phyloP scores from a whole-genome alignment of 2,329 filamentous ascomycete genomes.

The Harringtonia aguacate region DNA sequence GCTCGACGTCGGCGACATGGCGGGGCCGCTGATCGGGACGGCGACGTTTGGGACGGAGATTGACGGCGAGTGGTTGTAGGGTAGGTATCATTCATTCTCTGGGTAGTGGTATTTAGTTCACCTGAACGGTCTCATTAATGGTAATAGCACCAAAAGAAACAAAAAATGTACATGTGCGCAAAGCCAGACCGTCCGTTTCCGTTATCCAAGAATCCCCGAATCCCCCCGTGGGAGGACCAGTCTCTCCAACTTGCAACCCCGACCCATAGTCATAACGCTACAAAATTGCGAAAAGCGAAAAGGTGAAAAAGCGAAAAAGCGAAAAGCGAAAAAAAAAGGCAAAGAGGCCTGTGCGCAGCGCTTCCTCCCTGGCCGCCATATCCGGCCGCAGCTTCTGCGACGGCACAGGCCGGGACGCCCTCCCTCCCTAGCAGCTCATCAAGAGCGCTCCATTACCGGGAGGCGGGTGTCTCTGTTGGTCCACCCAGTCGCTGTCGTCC shows the following conservation, averaged over 20 bases:
- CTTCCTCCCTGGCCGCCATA: not conserved
- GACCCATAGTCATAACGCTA: too few species aligned
- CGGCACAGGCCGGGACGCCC: too few species aligned
- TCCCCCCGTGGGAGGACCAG: too few species aligned
- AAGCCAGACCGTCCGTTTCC: not conserved
- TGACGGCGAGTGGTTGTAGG: conserved; percentile 4
- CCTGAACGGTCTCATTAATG: too few species aligned
- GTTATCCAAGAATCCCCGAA: not conserved
- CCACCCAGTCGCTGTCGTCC: too few species aligned
- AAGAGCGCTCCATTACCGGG: conserved; percentile 3
- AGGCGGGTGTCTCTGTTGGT: too few species aligned
- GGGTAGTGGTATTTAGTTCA: too few species aligned
- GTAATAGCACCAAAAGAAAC: not conserved
- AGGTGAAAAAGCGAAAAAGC: too few species aligned
- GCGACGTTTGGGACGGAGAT: conserved; percentile 4
- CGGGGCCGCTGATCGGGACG: not conserved
- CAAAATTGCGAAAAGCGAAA: too few species aligned
- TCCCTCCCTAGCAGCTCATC: conserved; percentile 6
- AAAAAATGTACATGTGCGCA: not conserved
- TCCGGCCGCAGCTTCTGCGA: not conserved
- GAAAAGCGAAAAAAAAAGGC: too few species aligned
- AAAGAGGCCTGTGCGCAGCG: not conserved
- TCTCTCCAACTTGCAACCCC: too few species aligned
- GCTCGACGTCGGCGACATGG: conserved; percentile 1
- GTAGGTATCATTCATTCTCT: too few species aligned